Conservation (phyloP, 371 early-diverging fungal genomes). For the Rhizopus stolonifer region DNA sequence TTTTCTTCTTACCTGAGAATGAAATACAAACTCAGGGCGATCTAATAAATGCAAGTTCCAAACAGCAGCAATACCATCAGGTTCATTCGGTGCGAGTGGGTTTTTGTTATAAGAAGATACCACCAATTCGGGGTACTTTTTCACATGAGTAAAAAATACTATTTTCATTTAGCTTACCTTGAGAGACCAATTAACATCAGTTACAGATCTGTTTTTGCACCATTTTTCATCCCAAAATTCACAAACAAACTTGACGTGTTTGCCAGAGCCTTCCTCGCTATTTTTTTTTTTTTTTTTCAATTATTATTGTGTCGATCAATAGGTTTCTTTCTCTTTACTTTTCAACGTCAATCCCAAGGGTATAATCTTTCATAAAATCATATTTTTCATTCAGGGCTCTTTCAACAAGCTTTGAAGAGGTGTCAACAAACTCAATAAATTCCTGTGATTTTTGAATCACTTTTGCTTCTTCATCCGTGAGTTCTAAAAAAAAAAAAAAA, state of each 20-base stretch:
- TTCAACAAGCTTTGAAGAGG: conserved; percentile 85
- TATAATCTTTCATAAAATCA: conserved; percentile 94
- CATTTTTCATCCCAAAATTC: conserved; percentile 82
- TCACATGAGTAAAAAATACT: too few species aligned
- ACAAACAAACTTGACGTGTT: conserved; percentile 68
- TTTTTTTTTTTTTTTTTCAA: background rate
- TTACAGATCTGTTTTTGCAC: conserved; percentile 83
- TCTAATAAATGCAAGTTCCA: conserved; percentile 90
- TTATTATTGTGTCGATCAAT: too few species aligned
- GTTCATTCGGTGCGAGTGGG: conserved; percentile 80
- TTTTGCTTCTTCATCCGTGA: conserved; percentile 81
- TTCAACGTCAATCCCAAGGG: conserved; percentile 64
- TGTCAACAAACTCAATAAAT: conserved; percentile 86
- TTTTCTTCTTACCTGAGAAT: conserved; percentile 62
- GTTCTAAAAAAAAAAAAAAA: conserved; percentile 41
- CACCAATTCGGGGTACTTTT: conserved; percentile 83
- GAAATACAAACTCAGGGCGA: conserved; percentile 94
- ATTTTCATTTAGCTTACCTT: conserved; percentile 63
- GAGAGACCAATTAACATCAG: conserved; percentile 90
- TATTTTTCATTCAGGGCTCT: conserved; percentile 88
- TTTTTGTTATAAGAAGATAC: conserved; percentile 91
- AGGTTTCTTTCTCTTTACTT: conserved; percentile 40
- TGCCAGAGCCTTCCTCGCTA: conserved; percentile 67
- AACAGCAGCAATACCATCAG: conserved; percentile 90
- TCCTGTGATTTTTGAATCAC: conserved; percentile 70